These are phyloP conservation scores for Adiantum capillusveneris DNA, from an alignment of 75 land plant genomes.

Conservation along the genomic window DNA sequence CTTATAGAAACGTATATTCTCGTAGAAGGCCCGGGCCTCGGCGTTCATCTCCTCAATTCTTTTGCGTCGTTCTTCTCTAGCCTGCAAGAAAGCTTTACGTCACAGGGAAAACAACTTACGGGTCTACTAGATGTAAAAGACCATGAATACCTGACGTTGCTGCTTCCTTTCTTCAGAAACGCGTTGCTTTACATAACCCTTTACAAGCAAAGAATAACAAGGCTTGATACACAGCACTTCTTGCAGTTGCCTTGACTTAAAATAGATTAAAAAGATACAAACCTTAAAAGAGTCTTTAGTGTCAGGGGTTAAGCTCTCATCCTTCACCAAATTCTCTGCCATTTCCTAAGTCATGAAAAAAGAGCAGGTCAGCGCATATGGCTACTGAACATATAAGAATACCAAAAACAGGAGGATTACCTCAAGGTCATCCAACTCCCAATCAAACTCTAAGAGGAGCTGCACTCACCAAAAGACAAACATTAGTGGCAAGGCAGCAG, in stretches of 20 bases:
- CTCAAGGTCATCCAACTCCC: conserved; percentile 90
- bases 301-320: conserved; percentile 54
- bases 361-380: not conserved
- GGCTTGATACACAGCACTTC: not conserved
- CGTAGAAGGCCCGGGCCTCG: conserved; percentile 50
- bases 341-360: conserved; percentile 49
- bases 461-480: conserved; percentile 14
- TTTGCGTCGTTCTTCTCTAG: conserved; percentile 73
- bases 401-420: conserved; percentile 23
- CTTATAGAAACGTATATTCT: conserved; percentile 83
- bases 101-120: too few relatives aligned
- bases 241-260: not conserved
- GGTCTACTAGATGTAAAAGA: not conserved
- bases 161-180: conserved; percentile 56
- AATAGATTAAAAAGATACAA: not conserved
- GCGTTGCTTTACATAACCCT: conserved; percentile 59
- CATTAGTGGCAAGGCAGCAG: not conserved
- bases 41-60: conserved; percentile 82
- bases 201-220: conserved; percentile 7
- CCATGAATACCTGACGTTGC: conserved; percentile 50
- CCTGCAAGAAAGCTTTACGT: conserved; percentile 27
- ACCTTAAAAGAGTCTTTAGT: conserved; percentile 89
- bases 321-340: conserved; percentile 47
- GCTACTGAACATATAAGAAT: not conserved
- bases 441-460: conserved; percentile 79